A percentile compares a stretch with the other conserved stretches of the same genome.
Conservation (phyloP, 192 early-diverging fungal genomes). For the Gigaspora rosea region DNA sequence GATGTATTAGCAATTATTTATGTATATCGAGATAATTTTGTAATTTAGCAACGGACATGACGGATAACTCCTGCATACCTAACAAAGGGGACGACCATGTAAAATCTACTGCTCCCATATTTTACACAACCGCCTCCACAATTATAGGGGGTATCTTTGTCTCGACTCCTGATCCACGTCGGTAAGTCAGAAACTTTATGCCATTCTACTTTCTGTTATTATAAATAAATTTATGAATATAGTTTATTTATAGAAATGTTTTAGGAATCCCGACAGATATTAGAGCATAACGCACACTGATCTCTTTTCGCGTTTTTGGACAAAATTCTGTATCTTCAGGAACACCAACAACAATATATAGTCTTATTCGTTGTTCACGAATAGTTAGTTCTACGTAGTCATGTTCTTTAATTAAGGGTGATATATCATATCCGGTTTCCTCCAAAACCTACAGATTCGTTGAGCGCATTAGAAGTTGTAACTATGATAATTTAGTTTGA, state of each 20-base stretch:
- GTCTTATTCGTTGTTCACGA: conserved; percentile 83
- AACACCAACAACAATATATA: conserved; percentile 92
- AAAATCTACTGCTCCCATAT: conserved; percentile 54
- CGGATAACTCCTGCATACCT: conserved; percentile 38
- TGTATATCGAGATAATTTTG: background rate
- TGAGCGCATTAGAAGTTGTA: conserved; percentile 1
- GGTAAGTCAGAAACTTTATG: conserved; percentile 66
- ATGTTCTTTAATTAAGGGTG: conserved; percentile 65
- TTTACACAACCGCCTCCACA: conserved; percentile 30
- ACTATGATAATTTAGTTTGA: background rate
- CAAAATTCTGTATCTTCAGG: conserved; percentile 78
- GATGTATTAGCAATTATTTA: background rate
- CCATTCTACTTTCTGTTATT: conserved; percentile 64
- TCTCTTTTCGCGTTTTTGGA: conserved; percentile 90
- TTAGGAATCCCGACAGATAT: background rate
- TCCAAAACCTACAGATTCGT: conserved; percentile 69
- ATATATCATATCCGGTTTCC: conserved; percentile 92
- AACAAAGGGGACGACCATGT: conserved; percentile 75
- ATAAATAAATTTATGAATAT: background rate
- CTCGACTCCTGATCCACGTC: conserved; percentile 31
- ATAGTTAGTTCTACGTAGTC: conserved; percentile 88
- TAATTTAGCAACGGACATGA: background rate
- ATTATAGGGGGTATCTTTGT: conserved; percentile 25
- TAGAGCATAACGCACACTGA: conserved; percentile 66
- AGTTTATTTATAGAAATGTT: background rate